phyloP scores from a whole-genome alignment of 129 eudicot genomes.

The Flaveria trinervia region DNA sequence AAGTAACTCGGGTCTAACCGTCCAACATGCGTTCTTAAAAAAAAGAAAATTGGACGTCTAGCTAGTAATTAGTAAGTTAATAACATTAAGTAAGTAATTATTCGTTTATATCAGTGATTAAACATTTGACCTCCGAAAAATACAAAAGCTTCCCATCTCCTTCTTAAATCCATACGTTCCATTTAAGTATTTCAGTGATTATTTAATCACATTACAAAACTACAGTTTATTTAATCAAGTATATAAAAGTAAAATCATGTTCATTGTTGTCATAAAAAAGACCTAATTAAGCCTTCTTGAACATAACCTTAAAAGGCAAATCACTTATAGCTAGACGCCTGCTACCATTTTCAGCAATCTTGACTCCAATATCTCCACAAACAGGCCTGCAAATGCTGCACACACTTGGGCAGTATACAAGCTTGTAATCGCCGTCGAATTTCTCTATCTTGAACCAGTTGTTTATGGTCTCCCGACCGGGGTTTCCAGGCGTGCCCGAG shows the following conservation, averaged over 20 bases:
- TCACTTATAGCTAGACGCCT: slow-evolving; percentile 41
- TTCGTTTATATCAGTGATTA: no score
- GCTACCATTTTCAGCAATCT: slow-evolving; percentile 35
- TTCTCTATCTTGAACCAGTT: slow-evolving; percentile 62
- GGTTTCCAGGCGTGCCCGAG: slow-evolving; percentile 53
- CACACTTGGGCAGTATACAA: slow-evolving; percentile 51
- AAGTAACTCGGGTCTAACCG: no score
- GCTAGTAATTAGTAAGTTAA: no score
- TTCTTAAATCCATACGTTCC: no score
- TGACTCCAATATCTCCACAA: slow-evolving; percentile 50
- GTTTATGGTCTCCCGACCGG: slow-evolving; percentile 40
- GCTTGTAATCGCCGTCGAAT: slow-evolving; percentile 40
- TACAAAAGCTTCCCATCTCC: no score
- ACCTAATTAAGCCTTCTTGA: slow-evolving; percentile 35
- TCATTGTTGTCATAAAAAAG: not conserved
- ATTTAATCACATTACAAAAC: not conserved
- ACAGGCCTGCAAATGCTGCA: slow-evolving; percentile 42
- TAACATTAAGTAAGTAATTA: no score
- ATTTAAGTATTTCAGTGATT: no score
- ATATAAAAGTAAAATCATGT: not conserved
- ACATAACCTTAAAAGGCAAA: slow-evolving; percentile 43
- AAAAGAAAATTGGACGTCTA: no score
- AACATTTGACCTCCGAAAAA: no score
- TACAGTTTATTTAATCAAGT: slow-evolving; percentile 11
- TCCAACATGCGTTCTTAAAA: no score